These are phyloP conservation scores for Xylaria sp. DNA, from an alignment of 2,329 filamentous ascomycete species.

Conservation along the genomic window DNA sequence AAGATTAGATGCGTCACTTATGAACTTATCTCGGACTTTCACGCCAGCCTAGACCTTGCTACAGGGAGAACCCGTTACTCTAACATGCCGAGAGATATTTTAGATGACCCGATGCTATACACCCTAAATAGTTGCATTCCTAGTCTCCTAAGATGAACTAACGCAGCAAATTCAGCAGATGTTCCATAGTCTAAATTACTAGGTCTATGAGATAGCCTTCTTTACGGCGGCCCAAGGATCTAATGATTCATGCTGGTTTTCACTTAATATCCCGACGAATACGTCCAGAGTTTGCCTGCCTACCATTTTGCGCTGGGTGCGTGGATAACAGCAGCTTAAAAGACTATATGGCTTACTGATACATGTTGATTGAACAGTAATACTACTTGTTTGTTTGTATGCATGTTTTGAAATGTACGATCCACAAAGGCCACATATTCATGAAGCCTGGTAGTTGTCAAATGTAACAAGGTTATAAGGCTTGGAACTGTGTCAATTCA, in stretches of 20 bases:
- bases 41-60: conserved; percentile 7
- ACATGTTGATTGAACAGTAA: too few species aligned
- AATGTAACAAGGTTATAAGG: too few species aligned
- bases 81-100: neutral
- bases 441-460: neutral
- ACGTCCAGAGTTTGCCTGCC: neutral
- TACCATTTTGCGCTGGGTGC: neutral
- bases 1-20: neutral
- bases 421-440: neutral
- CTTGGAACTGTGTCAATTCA: too few species aligned
- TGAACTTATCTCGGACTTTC: neutral
- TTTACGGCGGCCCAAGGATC: neutral
- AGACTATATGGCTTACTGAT: neutral
- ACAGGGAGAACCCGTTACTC: neutral
- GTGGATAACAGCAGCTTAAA: neutral
- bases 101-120: neutral
- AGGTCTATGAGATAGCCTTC: neutral
- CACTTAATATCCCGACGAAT: neutral
- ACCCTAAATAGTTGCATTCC: neutral
- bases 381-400: neutral
- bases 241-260: neutral
- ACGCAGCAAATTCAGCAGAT: neutral
- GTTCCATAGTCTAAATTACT: neutral
- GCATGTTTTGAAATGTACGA: neutral
- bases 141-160: neutral